A percentile compares a stretch with the other conserved stretches of the same genome.
Conservation (phyloP, 2,329 filamentous ascomycete species). For the Moelleriella libera region DNA sequence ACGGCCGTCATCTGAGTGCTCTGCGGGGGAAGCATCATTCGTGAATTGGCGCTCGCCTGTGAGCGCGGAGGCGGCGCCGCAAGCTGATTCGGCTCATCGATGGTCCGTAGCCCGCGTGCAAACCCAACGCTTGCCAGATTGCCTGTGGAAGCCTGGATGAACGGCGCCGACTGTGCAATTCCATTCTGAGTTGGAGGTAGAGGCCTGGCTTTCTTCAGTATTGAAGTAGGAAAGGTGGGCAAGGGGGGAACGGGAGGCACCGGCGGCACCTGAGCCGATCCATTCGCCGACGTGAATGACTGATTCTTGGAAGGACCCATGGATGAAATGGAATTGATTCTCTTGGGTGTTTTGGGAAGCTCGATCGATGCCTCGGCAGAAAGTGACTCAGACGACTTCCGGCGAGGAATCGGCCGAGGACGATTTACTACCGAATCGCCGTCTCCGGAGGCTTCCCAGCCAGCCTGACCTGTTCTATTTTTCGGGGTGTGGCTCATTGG, state of each 20-base stretch:
- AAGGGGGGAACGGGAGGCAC: not conserved
- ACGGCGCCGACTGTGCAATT: not conserved
- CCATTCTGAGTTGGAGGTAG: not conserved
- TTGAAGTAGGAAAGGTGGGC: not conserved
- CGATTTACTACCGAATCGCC: conserved; percentile 34
- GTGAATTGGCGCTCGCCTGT: not conserved
- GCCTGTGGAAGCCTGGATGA: not conserved
- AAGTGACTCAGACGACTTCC: not conserved
- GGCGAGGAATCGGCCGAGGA: conserved; percentile 39
- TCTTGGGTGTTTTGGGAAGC: not conserved
- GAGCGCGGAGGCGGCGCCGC: not conserved
- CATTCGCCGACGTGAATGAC: not conserved
- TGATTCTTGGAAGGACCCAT: not conserved
- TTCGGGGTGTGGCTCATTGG: conserved; percentile 12
- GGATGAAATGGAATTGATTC: not conserved
- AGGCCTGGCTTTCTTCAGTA: not conserved
- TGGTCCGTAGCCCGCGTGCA: not conserved
- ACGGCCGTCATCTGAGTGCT: not conserved
- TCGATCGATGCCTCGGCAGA: not conserved
- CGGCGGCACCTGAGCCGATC: not conserved
- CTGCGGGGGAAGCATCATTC: not conserved
- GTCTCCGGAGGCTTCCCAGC: not conserved
- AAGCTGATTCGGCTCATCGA: not conserved
- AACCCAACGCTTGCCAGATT: not conserved
- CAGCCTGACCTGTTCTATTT: conserved; percentile 6